phyloP scores from a whole-genome alignment of 2,329 filamentous ascomycete genomes.

The Trichoderma sp. region DNA sequence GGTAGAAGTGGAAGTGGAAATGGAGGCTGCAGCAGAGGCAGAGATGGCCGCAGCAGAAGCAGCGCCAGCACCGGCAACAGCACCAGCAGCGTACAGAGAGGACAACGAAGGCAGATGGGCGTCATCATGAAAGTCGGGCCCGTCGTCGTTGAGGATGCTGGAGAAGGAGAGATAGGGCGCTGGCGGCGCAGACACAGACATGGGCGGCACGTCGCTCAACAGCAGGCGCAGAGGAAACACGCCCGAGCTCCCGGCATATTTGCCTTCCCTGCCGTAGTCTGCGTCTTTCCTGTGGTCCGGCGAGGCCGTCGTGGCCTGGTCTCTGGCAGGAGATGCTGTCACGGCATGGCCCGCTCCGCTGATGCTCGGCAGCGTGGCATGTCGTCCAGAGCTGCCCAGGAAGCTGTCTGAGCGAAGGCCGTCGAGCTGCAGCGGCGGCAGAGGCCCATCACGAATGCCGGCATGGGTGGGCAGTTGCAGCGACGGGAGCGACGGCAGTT shows the following conservation, averaged over 20 bases:
- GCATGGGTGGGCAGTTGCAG: slow-evolving; percentile 46
- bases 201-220: slow-evolving; percentile 38
- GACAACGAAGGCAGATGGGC: slow-evolving; percentile 30
- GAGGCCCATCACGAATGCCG: slow-evolving; percentile 41
- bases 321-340: slow-evolving; percentile 27
- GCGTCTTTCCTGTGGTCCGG: slow-evolving; percentile 32
- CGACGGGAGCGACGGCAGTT: slow-evolving; percentile 52
- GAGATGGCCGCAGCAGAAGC: neutral
- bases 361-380: slow-evolving; percentile 5
- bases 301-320: slow-evolving; percentile 25
- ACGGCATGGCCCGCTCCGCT: slow-evolving; percentile 8
- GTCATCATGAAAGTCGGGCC: slow-evolving; percentile 47
- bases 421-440: slow-evolving; percentile 57
- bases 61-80: neutral
- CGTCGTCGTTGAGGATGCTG: slow-evolving; percentile 52
- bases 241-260: slow-evolving; percentile 31
- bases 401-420: slow-evolving; percentile 45
- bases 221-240: slow-evolving; percentile 45
- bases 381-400: slow-evolving; percentile 20
- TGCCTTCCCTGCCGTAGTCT: slow-evolving; percentile 30
- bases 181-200: slow-evolving; percentile 34
- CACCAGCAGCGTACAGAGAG: neutral
- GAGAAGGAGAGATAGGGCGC: slow-evolving; percentile 44
- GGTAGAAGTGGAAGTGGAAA: neutral
- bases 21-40: neutral